phyloP scores from a whole-genome alignment of 2,329 filamentous ascomycete genomes.

The Karstenula rhodostoma region DNA sequence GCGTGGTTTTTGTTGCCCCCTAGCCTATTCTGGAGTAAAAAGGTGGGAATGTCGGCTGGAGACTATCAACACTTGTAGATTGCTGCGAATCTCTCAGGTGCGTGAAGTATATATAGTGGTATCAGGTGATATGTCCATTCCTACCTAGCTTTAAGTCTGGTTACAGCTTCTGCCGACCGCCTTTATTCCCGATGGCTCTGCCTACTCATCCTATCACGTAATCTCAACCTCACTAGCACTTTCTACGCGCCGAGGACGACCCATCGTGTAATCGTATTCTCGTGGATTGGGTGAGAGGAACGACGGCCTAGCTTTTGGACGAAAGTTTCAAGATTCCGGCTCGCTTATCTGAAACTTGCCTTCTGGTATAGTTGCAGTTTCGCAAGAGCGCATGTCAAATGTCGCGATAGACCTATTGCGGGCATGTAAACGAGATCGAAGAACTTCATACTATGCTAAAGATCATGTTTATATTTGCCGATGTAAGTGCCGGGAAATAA shows the following conservation, averaged over 20 bases:
- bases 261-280: neutral
- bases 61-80: too few relatives aligned
- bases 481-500: neutral
- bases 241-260: neutral
- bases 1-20: too few relatives aligned
- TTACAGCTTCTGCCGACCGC: too few relatives aligned
- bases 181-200: too few relatives aligned
- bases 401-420: neutral
- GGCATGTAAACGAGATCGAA: neutral
- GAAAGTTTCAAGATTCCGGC: too few relatives aligned
- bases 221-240: neutral
- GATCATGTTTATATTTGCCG: neutral
- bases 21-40: too few relatives aligned
- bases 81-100: too few relatives aligned
- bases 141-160: too few relatives aligned
- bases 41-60: too few relatives aligned
- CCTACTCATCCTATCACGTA: too few relatives aligned
- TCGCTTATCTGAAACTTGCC: neutral
- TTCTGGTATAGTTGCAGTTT: neutral
- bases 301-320: neutral
- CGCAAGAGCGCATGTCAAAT: neutral
- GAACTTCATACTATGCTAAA: neutral
- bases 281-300: neutral
- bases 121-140: too few relatives aligned
- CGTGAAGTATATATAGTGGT: too few relatives aligned